These are phyloP conservation scores for Verticillium nonalfalfae DNA, from an alignment of 2,329 filamentous ascomycete species.

Conservation along the genomic window DNA sequence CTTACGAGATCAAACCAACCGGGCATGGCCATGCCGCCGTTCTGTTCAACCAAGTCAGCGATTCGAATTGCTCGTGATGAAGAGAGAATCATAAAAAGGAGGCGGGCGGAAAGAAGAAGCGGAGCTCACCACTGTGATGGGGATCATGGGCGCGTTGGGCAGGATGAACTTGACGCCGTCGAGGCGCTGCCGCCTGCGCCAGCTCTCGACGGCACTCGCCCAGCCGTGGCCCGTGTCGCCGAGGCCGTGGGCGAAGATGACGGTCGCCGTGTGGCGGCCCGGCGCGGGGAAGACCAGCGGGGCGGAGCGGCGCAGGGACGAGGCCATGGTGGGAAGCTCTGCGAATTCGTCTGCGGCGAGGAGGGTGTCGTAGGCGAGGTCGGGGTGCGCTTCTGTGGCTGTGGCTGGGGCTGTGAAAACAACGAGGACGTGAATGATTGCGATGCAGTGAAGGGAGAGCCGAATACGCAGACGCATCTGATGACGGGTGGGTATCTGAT, in stretches of 20 bases:
- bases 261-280: constrained; percentile 82
- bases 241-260: constrained; percentile 90
- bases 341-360: not conserved
- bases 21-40: constrained; percentile 73
- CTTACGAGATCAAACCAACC: constrained; percentile 79
- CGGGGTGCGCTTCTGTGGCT: not conserved
- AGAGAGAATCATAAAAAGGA: not conserved
- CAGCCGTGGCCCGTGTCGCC: constrained; percentile 78
- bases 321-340: constrained; percentile 4
- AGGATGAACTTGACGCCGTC: constrained; percentile 91
- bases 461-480: not conserved
- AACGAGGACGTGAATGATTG: not conserved
- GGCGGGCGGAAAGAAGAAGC: not conserved
- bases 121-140: constrained; percentile 67
- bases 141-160: constrained; percentile 81
- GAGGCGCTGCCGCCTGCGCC: constrained; percentile 72
- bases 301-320: constrained; percentile 15
- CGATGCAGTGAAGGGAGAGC: not conserved
- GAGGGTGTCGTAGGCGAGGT: not conserved
- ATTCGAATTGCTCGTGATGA: not conserved
- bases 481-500: not conserved
- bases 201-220: constrained; percentile 81
- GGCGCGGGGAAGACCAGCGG: constrained; percentile 72
- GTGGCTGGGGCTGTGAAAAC: not conserved
- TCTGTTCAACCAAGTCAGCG: constrained; percentile 35